Evolutionary conservation across 2,329 filamentous ascomycete species (phyloP).

Genomic region (Byssochlamys sp.): DNA sequence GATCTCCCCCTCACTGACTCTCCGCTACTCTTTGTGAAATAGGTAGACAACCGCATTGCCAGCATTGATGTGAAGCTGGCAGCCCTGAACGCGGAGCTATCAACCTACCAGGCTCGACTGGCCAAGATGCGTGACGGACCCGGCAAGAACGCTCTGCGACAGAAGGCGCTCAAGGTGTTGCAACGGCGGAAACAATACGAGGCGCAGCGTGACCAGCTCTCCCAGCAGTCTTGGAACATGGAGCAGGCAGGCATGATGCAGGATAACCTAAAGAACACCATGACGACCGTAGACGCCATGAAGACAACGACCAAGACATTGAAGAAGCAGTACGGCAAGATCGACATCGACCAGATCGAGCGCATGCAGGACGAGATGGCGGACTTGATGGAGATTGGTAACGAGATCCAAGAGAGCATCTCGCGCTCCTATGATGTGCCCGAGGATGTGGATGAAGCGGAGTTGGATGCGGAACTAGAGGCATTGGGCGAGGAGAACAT

Average conservation of each 20-base stretch:
- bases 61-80: conserved; percentile 90
- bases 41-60: conserved; percentile 72
- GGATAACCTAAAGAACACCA: conserved; percentile 95
- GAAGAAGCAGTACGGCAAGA: conserved; percentile 88
- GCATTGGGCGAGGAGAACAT: conserved; percentile 90
- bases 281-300: conserved; percentile 96
- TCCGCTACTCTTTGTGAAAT: not conserved
- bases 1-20: conserved; percentile 11
- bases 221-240: conserved; percentile 97
- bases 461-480: conserved; percentile 92
- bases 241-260: conserved; percentile 97
- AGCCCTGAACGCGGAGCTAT: conserved; percentile 80
- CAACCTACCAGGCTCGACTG: conserved; percentile 77
- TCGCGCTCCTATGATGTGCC: conserved; percentile 86
- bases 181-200: conserved; percentile 93
- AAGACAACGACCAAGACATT: conserved; percentile 92
- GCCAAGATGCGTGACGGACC: conserved; percentile 90
- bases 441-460: conserved; percentile 92
- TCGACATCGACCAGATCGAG: conserved; percentile 96
- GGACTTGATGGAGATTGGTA: conserved; percentile 91
- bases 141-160: conserved; percentile 82
- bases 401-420: conserved; percentile 95
- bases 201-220: conserved; percentile 81
- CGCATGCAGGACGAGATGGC: conserved; percentile 98
- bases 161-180: conserved; percentile 87